Conservation (phyloP, 164 flowering plant genomes). For the Vitis amurensis region DNA sequence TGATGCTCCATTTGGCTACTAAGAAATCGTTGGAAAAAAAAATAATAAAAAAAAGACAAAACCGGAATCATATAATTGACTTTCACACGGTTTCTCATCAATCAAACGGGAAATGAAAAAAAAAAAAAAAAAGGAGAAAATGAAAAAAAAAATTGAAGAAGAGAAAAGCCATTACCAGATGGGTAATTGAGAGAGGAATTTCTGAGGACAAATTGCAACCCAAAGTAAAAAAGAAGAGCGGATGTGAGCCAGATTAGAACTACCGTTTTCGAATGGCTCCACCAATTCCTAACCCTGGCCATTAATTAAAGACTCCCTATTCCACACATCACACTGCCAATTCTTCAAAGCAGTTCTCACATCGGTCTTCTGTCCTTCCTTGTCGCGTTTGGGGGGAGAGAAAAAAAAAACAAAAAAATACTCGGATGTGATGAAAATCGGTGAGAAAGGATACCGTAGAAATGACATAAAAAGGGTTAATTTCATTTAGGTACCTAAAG, state of each 20-base stretch:
- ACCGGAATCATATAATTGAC: neutral
- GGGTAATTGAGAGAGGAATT: conserved; percentile 28
- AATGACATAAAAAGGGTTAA: no score
- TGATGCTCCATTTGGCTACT: no score
- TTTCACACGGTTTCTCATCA: no score
- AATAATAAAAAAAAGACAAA: neutral
- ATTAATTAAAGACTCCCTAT: conserved; percentile 2
- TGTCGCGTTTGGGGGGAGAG: no score
- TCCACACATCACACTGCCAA: neutral
- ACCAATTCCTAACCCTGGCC: conserved; percentile 32
- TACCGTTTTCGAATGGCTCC: conserved; percentile 39
- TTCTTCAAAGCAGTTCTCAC: no score
- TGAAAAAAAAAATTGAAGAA: neutral
- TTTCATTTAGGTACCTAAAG: no score
- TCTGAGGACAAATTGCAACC: conserved; percentile 51
- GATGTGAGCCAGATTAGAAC: conserved; percentile 54
- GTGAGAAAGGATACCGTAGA: no score
- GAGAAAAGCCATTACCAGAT: conserved; percentile 28
- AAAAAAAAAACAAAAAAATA: no score
- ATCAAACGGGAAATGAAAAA: no score
- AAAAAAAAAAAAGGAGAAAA: neutral
- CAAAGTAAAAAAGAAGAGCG: conserved; percentile 39
- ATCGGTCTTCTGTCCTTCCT: no score
- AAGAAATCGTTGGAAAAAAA: conserved; percentile 1
- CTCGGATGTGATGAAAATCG: no score